phyloP scores from a whole-genome alignment of 495 filamentous ascomycete species.

The Jackrogersella minutella region DNA sequence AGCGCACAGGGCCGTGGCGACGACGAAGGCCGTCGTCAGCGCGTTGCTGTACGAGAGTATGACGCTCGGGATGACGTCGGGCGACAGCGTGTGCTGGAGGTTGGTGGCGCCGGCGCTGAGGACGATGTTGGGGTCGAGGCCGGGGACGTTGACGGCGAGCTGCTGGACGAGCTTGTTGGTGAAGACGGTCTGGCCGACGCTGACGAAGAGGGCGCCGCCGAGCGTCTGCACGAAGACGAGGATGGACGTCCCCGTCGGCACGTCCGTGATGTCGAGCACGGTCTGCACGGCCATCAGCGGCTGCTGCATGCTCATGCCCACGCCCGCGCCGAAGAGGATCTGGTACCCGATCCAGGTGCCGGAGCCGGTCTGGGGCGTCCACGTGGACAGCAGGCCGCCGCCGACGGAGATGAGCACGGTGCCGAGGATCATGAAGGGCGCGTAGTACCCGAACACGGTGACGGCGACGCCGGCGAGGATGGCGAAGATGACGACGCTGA shows the following conservation, averaged over 20 bases:
- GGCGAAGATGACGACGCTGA: constrained; percentile 66
- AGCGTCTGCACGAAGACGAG: constrained; percentile 77
- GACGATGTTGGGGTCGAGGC: no score
- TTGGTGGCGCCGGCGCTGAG: no score
- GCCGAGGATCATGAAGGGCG: constrained; percentile 72
- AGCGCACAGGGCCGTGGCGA: constrained; percentile 69
- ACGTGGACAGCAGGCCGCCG: constrained; percentile 73
- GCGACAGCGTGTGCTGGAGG: no score
- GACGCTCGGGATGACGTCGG: no score
- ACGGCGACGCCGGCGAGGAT: constrained; percentile 69
- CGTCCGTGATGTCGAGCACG: constrained; percentile 65
- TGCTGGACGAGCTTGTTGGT: constrained; percentile 71
- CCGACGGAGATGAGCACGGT: constrained; percentile 70
- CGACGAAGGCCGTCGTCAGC: constrained; percentile 47
- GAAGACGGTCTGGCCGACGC: constrained; percentile 80
- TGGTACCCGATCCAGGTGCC: constrained; percentile 81
- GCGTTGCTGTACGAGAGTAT: no score
- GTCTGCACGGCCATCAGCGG: constrained; percentile 70
- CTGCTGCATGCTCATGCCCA: constrained; percentile 74
- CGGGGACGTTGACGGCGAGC: constrained; percentile 43
- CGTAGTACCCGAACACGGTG: constrained; percentile 75
- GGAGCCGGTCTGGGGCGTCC: constrained; percentile 60
- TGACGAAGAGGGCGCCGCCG: constrained; percentile 77
- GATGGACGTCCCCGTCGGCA: constrained; percentile 71
- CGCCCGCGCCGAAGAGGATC: constrained; percentile 70